Evolutionary conservation across 495 filamentous ascomycete species (phyloP).

Genomic region (Chaetomidium leptoderma): DNA sequence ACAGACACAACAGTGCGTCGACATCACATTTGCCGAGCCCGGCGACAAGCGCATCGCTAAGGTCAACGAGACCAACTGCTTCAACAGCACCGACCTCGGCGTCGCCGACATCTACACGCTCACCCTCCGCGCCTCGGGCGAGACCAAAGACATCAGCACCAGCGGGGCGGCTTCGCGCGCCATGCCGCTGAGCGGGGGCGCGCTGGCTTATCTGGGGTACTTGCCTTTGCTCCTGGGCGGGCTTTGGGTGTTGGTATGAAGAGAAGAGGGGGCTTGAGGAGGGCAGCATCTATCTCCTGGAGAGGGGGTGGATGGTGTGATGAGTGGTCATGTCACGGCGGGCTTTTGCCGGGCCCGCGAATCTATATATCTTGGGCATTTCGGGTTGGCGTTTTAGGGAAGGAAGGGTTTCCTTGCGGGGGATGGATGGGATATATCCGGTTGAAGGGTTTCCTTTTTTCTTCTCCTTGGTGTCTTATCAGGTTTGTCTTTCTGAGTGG

Average conservation of each 20-base stretch:
- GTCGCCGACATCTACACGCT: constrained; percentile 73
- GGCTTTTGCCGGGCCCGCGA: neutral
- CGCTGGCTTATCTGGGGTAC: constrained; percentile 34
- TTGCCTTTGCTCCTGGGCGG: constrained; percentile 35
- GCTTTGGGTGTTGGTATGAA: constrained; percentile 35
- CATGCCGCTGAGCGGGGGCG: constrained; percentile 11
- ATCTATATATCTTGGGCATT: constrained; percentile 21
- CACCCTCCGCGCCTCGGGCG: constrained; percentile 36
- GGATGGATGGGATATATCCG: too few relatives aligned
- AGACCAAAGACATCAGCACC: constrained; percentile 22
- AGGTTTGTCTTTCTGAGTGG: too few relatives aligned
- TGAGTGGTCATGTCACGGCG: too few relatives aligned
- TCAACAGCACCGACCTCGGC: constrained; percentile 69
- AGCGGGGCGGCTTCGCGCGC: constrained; percentile 21
- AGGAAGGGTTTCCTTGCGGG: too few relatives aligned
- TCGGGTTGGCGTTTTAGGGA: too few relatives aligned
- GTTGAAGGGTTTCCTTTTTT: too few relatives aligned
- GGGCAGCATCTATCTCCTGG: neutral
- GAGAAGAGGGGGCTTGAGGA: neutral
- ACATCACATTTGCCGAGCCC: constrained; percentile 72
- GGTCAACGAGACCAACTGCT: constrained; percentile 77
- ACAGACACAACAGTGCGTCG: constrained; percentile 68
- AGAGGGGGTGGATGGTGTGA: neutral
- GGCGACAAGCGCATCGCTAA: constrained; percentile 57
- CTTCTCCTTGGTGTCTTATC: too few relatives aligned